These are phyloP conservation scores for Neolentinus lepideus DNA, from an alignment of 1,284 basidiomycete genomes.

Conservation along the genomic window DNA sequence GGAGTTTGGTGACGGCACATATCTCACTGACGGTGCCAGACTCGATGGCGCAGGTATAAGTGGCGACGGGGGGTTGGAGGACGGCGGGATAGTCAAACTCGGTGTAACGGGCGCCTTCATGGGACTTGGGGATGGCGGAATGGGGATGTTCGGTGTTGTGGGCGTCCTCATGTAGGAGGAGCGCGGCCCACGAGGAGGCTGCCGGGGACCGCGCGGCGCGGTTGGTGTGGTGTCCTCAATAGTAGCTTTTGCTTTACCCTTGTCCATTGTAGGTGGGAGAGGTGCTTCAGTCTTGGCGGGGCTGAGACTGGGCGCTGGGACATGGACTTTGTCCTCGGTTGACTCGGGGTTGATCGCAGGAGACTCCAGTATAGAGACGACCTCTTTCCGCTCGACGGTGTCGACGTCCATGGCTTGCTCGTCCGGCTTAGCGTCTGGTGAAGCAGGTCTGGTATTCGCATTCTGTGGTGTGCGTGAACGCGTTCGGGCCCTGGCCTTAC, in stretches of 20 bases:
- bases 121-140: not conserved
- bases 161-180: not conserved
- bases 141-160: not conserved
- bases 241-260: constrained; percentile 11
- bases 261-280: constrained; percentile 5
- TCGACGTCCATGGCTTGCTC: not conserved
- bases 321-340: no score
- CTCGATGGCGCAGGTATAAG: no score
- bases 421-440: not conserved
- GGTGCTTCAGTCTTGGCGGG: not conserved
- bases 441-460: not conserved
- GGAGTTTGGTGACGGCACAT: no score
- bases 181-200: not conserved
- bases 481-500: constrained; percentile 6
- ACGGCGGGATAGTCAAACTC: no score
- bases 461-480: constrained; percentile 1
- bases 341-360: no score
- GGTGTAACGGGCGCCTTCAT: no score
- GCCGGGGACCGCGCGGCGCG: not conserved
- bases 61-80: no score
- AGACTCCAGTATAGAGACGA: not conserved
- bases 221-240: not conserved
- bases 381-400: not conserved
- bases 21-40: no score
- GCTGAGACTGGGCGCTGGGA: not conserved